Evolutionary conservation across 2,329 filamentous ascomycete species (phyloP).

Genomic region (Chaetomium olivaceum): DNA sequence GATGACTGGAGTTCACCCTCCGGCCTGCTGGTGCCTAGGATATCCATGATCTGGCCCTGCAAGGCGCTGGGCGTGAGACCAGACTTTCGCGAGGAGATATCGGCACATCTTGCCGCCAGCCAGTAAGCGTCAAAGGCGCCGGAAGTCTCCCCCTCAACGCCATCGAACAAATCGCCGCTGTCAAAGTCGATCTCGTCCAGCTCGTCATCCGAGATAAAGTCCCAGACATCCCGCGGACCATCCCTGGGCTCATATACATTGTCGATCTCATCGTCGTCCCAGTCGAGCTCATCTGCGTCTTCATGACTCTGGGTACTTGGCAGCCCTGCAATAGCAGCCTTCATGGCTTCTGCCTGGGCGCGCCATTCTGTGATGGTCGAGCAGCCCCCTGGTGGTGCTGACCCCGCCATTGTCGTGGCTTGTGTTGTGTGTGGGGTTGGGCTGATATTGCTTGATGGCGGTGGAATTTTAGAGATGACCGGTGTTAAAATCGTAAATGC

Average conservation of each 20-base stretch:
- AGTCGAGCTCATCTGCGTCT: constrained; percentile 52
- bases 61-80: constrained; percentile 71
- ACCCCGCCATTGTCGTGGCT: constrained; percentile 34
- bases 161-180: constrained; percentile 40
- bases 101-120: constrained; percentile 68
- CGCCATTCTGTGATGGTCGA: constrained; percentile 64
- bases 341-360: constrained; percentile 82
- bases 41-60: constrained; percentile 72
- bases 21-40: constrained; percentile 65
- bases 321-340: constrained; percentile 71
- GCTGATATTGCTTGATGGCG: neutral
- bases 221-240: constrained; percentile 84
- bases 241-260: constrained; percentile 50
- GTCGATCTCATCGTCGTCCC: constrained; percentile 64
- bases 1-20: constrained; percentile 91
- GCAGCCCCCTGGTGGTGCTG: constrained; percentile 45
- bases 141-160: constrained; percentile 41
- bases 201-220: constrained; percentile 80
- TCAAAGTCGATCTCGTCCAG: constrained; percentile 55
- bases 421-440: neutral
- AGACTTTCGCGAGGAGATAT: constrained; percentile 64
- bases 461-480: neutral
- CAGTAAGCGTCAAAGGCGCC: constrained; percentile 59
- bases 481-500: neutral
- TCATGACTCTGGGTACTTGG: constrained; percentile 46